Conservation (phyloP, 352 stramenopile species). For the Pythium phragmiticola region DNA sequence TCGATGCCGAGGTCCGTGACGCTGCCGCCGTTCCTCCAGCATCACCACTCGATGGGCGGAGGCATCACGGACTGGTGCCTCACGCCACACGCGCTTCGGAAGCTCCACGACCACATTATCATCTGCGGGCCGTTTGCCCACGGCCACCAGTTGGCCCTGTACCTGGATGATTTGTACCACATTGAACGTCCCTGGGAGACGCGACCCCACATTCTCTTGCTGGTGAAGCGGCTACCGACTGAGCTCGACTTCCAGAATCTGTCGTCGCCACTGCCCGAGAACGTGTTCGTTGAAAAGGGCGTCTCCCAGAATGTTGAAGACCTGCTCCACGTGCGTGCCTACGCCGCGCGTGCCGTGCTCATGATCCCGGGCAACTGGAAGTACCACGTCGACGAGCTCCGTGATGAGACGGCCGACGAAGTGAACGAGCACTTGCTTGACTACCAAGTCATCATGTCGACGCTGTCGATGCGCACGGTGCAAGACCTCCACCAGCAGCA, state of each 20-base stretch:
- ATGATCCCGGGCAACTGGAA: slow-evolving; percentile 52
- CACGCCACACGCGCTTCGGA: slow-evolving; percentile 9
- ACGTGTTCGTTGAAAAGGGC: slow-evolving; percentile 48
- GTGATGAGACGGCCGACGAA: slow-evolving; percentile 35
- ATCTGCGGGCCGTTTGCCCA: slow-evolving; percentile 48
- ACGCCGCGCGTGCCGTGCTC: slow-evolving; percentile 41
- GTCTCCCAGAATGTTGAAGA: slow-evolving; percentile 53
- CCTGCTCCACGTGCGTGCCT: slow-evolving; percentile 44
- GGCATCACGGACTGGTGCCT: too few relatives aligned
- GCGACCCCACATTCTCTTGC: slow-evolving; percentile 32
- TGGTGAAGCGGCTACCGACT: slow-evolving; percentile 42
- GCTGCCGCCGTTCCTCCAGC: slow-evolving; percentile 1
- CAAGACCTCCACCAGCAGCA: slow-evolving; percentile 41
- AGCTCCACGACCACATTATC: slow-evolving; percentile 39
- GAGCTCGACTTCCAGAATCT: slow-evolving; percentile 36
- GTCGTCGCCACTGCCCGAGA: slow-evolving; percentile 27
- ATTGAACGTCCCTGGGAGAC: slow-evolving; percentile 19
- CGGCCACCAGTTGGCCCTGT: slow-evolving; percentile 37
- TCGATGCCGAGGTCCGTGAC: neutral
- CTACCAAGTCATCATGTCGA: slow-evolving; percentile 72
- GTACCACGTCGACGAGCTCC: slow-evolving; percentile 39
- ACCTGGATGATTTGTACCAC: slow-evolving; percentile 43
- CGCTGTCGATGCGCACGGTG: slow-evolving; percentile 43
- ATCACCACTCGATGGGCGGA: too few relatives aligned
- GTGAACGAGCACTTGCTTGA: slow-evolving; percentile 49